phyloP scores from a whole-genome alignment of 75 land plant genomes.

The Picea glauca region DNA sequence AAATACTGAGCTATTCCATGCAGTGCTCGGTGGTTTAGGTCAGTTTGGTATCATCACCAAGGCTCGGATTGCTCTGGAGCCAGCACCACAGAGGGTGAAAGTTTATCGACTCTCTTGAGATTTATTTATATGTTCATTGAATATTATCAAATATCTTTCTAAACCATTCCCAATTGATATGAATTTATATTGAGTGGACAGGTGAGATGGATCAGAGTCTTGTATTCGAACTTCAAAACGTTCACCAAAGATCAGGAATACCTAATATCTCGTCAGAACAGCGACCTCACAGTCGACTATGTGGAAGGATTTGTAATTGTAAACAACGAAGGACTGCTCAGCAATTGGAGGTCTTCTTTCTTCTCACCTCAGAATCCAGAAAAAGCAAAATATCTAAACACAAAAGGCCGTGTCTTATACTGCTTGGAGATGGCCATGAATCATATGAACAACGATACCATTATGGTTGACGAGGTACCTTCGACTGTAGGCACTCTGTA shows the following conservation, averaged over 20 bases:
- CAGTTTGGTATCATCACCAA: constrained; percentile 54
- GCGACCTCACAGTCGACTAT: constrained; percentile 11
- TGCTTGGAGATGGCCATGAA: constrained; percentile 20
- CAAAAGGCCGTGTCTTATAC: constrained; percentile 19
- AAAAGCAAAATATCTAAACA: not conserved
- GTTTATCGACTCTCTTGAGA: not conserved
- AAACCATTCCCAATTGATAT: too few relatives aligned
- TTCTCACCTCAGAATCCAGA: constrained; percentile 13
- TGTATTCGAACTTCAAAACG: constrained; percentile 12
- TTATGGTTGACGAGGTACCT: constrained; percentile 13
- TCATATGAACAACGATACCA: not conserved
- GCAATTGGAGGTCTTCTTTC: constrained; percentile 20
- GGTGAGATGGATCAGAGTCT: constrained; percentile 16
- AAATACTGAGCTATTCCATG: constrained; percentile 41
- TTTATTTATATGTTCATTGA: not conserved
- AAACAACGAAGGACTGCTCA: constrained; percentile 3
- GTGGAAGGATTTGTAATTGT: constrained; percentile 21
- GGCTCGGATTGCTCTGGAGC: constrained; percentile 39
- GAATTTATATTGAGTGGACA: not conserved
- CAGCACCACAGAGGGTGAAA: constrained; percentile 38
- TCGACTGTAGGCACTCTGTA: too few relatives aligned
- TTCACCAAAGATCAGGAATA: constrained; percentile 18
- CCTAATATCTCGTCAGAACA: constrained; percentile 13
- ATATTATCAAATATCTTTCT: not conserved
- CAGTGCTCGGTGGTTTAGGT: constrained; percentile 48